Evolutionary conservation across 495 filamentous ascomycete genomes (phyloP).

Genomic region (Penicillium diatomitis): DNA sequence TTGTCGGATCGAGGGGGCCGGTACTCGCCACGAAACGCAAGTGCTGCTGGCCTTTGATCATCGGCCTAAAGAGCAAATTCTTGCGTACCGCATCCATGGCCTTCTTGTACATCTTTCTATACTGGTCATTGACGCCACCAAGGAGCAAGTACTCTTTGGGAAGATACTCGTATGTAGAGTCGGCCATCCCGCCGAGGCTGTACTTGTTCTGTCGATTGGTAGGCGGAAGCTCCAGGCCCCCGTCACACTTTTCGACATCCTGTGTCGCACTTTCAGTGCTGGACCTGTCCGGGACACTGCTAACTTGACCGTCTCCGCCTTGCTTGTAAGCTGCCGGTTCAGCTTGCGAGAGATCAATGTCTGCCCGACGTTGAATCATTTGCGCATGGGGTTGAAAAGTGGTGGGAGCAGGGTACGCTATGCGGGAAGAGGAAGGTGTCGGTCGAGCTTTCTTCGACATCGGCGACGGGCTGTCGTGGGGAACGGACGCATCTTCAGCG

Average conservation of each 20-base stretch:
- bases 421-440: constrained; percentile 3
- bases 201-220: constrained; percentile 37
- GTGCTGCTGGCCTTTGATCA: constrained; percentile 63
- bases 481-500: background rate
- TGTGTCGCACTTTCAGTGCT: background rate
- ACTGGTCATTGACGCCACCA: constrained; percentile 74
- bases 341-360: constrained; percentile 14
- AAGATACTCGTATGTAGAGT: constrained; percentile 93
- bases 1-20: constrained; percentile 24
- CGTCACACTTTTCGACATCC: constrained; percentile 17
- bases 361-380: constrained; percentile 10
- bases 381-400: constrained; percentile 20
- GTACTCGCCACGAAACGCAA: constrained; percentile 65
- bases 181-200: constrained; percentile 73
- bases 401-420: constrained; percentile 13
- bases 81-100: constrained; percentile 62
- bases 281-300: background rate
- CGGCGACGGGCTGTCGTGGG: background rate
- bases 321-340: constrained; percentile 19
- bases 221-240: constrained; percentile 17
- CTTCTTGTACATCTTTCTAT: constrained; percentile 70
- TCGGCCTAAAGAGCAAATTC: constrained; percentile 75
- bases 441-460: background rate
- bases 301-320: background rate
- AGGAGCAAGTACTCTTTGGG: constrained; percentile 72